These are phyloP conservation scores for Metarhizium anisopliae DNA, from an alignment of 2,329 filamentous ascomycete species.

Conservation along the genomic window DNA sequence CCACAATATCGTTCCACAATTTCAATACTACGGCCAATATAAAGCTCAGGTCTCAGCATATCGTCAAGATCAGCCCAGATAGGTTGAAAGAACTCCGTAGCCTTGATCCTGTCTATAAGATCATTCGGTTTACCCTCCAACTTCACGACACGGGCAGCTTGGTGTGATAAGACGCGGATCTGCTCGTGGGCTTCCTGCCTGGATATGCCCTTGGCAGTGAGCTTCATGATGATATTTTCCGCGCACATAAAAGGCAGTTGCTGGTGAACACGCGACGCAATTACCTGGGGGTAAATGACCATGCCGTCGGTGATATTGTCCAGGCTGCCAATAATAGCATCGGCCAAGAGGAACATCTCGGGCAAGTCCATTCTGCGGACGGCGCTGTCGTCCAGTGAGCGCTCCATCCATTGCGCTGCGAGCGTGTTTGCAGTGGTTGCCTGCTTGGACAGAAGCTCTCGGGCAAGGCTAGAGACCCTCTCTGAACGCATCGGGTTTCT, in stretches of 20 bases:
- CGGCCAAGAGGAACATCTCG: constrained; percentile 58
- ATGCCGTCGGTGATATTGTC: constrained; percentile 62
- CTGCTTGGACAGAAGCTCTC: constrained; percentile 13
- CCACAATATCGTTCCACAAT: constrained; percentile 39
- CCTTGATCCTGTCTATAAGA: constrained; percentile 67
- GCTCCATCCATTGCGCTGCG: constrained; percentile 43
- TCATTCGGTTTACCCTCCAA: constrained; percentile 65
- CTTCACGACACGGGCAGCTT: constrained; percentile 57
- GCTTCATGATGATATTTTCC: constrained; percentile 61
- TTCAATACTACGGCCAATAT: constrained; percentile 31
- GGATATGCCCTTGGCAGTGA: constrained; percentile 60
- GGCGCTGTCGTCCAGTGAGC: constrained; percentile 60
- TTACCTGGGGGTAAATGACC: constrained; percentile 70
- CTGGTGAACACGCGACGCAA: constrained; percentile 56
- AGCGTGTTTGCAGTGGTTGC: constrained; percentile 20
- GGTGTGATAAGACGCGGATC: constrained; percentile 72
- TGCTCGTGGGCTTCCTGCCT: constrained; percentile 81
- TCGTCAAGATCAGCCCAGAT: constrained; percentile 60
- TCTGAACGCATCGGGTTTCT: constrained; percentile 11
- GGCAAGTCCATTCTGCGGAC: constrained; percentile 19
- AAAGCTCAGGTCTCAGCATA: constrained; percentile 54
- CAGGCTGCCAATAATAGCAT: constrained; percentile 56
- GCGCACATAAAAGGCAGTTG: constrained; percentile 86
- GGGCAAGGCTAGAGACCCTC: constrained; percentile 14
- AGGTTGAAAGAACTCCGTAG: constrained; percentile 64